These are phyloP conservation scores for Streptanthus diversifolius DNA, from an alignment of 345 rosid species.

Conservation along the genomic window DNA sequence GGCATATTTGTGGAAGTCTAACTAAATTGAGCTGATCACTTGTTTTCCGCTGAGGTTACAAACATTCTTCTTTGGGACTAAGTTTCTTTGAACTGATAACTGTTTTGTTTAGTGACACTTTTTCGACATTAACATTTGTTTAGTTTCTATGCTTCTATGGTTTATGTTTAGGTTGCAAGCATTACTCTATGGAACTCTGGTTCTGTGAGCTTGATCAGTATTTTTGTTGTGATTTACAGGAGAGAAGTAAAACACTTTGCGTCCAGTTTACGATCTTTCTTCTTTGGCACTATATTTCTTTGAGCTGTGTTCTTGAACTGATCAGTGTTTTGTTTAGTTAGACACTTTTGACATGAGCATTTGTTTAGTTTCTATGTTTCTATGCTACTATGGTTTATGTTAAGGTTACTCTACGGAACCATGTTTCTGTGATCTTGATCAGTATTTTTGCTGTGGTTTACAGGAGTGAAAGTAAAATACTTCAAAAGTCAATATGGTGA, in stretches of 20 bases:
- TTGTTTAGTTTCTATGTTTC: not conserved
- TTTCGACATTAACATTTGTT: not conserved
- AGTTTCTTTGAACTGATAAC: slow-evolving; percentile 25
- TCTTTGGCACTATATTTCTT: no score
- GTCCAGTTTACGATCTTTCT: no score
- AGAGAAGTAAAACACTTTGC: slow-evolving; percentile 23
- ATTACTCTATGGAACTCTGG: not conserved
- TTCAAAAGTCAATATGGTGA: slow-evolving; percentile 59
- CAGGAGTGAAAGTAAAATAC: slow-evolving; percentile 26
- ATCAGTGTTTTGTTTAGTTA: slow-evolving; percentile 10
- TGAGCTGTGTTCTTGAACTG: slow-evolving; percentile 13
- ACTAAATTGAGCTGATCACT: not conserved
- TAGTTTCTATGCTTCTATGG: not conserved
- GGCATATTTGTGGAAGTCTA: not conserved
- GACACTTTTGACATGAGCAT: not conserved
- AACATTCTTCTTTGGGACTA: not conserved
- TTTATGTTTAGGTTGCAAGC: not conserved
- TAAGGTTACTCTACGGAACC: not conserved
- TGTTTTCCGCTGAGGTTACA: not conserved
- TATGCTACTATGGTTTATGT: not conserved
- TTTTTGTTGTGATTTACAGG: slow-evolving; percentile 26
- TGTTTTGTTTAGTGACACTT: not conserved
- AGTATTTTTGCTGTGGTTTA: slow-evolving; percentile 25
- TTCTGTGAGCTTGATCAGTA: slow-evolving; percentile 28
- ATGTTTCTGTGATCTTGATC: not conserved